phyloP scores from a whole-genome alignment of 176 grass and related monocot species.

The Zoysia japonica region DNA sequence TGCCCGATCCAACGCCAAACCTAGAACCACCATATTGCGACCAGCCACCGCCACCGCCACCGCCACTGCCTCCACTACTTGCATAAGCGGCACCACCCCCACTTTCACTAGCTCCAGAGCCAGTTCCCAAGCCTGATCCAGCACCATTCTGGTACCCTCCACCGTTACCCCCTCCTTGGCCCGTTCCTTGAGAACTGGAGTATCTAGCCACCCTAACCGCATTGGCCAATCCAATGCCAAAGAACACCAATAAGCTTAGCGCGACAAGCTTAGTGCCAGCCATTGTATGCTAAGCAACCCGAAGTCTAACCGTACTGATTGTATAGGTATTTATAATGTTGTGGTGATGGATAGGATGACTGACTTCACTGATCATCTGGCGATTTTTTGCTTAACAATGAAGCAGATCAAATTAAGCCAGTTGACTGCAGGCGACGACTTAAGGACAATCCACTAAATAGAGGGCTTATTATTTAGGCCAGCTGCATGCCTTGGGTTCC shows the following conservation, averaged over 20 bases:
- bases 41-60: constrained; percentile 13
- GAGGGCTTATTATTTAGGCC: too few relatives aligned
- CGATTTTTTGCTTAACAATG: too few relatives aligned
- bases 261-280: not conserved
- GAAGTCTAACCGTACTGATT: too few relatives aligned
- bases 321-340: too few relatives aligned
- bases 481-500: too few relatives aligned
- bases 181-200: not conserved
- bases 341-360: too few relatives aligned
- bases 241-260: not conserved
- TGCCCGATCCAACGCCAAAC: constrained; percentile 6
- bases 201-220: constrained; percentile 26
- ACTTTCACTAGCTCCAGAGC: not conserved
- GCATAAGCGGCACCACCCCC: not conserved
- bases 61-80: not conserved
- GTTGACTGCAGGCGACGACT: too few relatives aligned
- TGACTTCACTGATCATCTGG: too few relatives aligned
- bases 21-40: not conserved
- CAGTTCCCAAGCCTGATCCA: not conserved
- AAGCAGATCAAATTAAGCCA: too few relatives aligned
- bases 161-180: not conserved
- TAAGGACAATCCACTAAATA: too few relatives aligned
- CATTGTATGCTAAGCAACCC: too few relatives aligned
- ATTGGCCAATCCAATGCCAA: constrained; percentile 18
- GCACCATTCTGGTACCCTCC: not conserved